phyloP scores from a whole-genome alignment of 129 eudicot genomes.

The Smallanthus sonchifolius region DNA sequence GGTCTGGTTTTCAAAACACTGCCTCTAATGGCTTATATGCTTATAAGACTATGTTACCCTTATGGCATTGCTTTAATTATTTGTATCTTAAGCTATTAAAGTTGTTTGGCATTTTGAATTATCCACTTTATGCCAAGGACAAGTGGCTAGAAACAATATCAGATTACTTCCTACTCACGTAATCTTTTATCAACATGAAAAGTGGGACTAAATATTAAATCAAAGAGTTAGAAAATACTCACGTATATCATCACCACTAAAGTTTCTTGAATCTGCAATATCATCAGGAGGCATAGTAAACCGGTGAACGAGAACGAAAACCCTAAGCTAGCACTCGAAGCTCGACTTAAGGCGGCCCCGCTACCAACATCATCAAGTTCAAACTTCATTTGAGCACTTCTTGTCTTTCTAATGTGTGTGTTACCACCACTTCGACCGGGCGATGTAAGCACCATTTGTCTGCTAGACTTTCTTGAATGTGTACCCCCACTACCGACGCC shows the following conservation, averaged over 20 bases:
- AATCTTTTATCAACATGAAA: background rate
- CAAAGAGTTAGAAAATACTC: conserved; percentile 19
- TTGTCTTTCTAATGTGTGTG: conserved; percentile 75
- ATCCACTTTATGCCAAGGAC: background rate
- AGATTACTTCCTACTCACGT: conserved; percentile 16
- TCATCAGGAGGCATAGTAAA: conserved; percentile 83
- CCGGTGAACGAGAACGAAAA: conserved; percentile 86
- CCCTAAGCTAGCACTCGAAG: conserved; percentile 93
- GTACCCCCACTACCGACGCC: conserved; percentile 31
- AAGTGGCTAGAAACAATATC: background rate
- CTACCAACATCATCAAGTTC: conserved; percentile 71
- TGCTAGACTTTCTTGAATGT: conserved; percentile 69
- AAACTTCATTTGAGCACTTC: conserved; percentile 82
- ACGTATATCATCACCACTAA: conserved; percentile 78
- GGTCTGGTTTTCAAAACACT: background rate
- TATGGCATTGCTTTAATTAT: background rate
- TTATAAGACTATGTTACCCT: background rate
- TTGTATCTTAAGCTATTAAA: background rate
- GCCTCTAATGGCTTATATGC: background rate
- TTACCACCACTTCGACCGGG: conserved; percentile 50
- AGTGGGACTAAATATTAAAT: background rate
- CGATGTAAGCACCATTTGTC: conserved; percentile 37
- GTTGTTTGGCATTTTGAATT: background rate
- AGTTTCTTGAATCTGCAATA: conserved; percentile 55
- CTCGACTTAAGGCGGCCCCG: conserved; percentile 89